Evolutionary conservation across 2,329 filamentous ascomycete genomes (phyloP), one percentile per base, ranked within the genome.

Genomic region (Chaetoscypha palmicola): DNA sequence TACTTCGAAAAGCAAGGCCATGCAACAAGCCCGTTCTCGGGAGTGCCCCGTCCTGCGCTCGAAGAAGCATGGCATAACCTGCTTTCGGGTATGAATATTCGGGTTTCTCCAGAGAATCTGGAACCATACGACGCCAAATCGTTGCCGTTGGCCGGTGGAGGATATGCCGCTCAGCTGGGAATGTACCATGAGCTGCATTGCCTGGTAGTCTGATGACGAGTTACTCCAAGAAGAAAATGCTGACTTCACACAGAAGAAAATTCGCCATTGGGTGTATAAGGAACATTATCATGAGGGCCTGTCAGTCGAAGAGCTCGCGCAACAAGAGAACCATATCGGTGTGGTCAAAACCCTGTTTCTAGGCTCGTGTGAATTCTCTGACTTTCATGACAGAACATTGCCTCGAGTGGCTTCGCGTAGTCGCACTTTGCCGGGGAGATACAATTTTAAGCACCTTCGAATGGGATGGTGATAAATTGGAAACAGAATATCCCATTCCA

Each of bases 31-130:
- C 38, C 38, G 1, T 40, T 31, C 20, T 20, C 38, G 3, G 38
- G 38, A 11, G n/a, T 17, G 3, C 24, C 38, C 7, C 9, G 23
- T 1, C 9, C 16, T 21, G 26, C 23, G 21, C n/a, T 12, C 8
- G 38, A 40, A 5, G 38, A 40, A 40, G 26, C 26, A 32, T 40
- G 38, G 38, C 38, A 40, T 31, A 32, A 40, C 8, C 16, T 40
- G 17, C 24, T 40, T 16, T 30, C 26, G 2, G 23, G 23, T 10
- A 32, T 40, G 26, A 32, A 19, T 14, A 31, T 40, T 31, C 24
- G 38, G 10, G 38, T 40, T 3, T n/a, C 24, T 11, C 14, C 21
- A 20, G 17, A 31, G 14, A n/a, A 40, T 9, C n/a, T 40, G 9
- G 26, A 31, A 20, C 4, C 5, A 3, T 20, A 21, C 38, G 19